Evolutionary conservation across 208 protist species (phyloP), one percentile per base, ranked within the genome.

Genomic region (Strigomonas culicis): DNA sequence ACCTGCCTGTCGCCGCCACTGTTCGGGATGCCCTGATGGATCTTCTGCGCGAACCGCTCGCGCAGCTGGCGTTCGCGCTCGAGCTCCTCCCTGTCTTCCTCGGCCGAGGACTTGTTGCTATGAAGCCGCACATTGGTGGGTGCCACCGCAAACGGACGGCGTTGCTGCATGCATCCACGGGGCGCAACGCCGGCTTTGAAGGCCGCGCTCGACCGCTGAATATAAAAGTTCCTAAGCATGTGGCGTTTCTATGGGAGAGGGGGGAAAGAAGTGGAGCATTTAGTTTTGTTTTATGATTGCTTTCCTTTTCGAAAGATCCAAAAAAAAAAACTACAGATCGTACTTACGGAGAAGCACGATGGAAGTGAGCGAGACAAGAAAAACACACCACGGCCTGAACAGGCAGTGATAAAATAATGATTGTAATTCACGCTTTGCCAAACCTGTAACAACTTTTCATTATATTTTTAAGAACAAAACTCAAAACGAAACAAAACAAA

Each of bases 71-170:
- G 74, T 63, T 95, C 89, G 46, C 86, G 78, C 72, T 95, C 86
- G 10, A 91, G 65, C 66, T 95, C 85, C 58, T 92, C 84, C 25
- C 70, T 74, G 60, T 95, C 89, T 62, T 95, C 89, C 8, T 90
- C 81, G 6, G 64, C 74, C 4, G 79, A 64, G 4, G 80, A 59
- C 19, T 73, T 78, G 65, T 41, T 30, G 41, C 53, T 11, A 21
- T 21, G 15, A 15, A 52, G 56, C 24, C 43, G 53, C 28, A 49
- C 25, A 39, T 49, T 19, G 25, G 22, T 67, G 28, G 32, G 47
- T 34, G 25, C 57, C 21, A 66, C 47, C 7, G 66, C 22, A 51
- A 60, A 21, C 4, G 31, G 21, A 0, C 59, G 53, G 13, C 43
- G 24, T 58, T 30, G 4, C 52, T 58, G 52, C 10, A 34, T 17